Conservation (phyloP, 148 eudicot species). For the Rhododendron ovatum region DNA sequence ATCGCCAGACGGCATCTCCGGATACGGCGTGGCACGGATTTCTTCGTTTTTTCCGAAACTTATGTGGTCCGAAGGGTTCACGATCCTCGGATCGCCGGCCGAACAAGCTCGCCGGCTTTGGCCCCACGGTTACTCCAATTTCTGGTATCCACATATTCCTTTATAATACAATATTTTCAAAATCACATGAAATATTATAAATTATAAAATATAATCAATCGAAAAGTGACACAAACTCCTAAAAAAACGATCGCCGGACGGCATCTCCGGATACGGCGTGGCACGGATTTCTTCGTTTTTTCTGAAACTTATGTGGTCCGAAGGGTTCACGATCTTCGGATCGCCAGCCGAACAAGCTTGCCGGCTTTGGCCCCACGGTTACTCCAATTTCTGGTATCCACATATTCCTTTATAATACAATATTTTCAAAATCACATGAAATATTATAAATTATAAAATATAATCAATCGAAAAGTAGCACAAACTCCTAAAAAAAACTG, state of each 20-base stretch:
- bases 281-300: slow-evolving; percentile 66
- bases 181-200: too few species aligned
- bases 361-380: slow-evolving; percentile 78
- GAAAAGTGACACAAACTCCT: too few species aligned
- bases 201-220: too few species aligned
- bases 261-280: slow-evolving; percentile 67
- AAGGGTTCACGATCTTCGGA: slow-evolving; percentile 85
- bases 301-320: slow-evolving; percentile 77
- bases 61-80: slow-evolving; percentile 95
- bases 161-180: too few species aligned
- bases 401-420: neutral
- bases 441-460: too few species aligned
- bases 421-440: too few species aligned
- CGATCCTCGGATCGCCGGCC: slow-evolving; percentile 65
- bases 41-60: slow-evolving; percentile 62
- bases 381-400: slow-evolving; percentile 57
- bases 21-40: slow-evolving; percentile 70
- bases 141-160: slow-evolving; percentile 44
- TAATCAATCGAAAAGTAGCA: too few species aligned
- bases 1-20: slow-evolving; percentile 37
- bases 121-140: slow-evolving; percentile 57
- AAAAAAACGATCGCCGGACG: slow-evolving; percentile 26
- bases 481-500: too few species aligned
- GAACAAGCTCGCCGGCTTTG: slow-evolving; percentile 85
- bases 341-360: slow-evolving; percentile 76